phyloP scores from a whole-genome alignment of 2,329 filamentous ascomycete species.

The Fusarium sp. region DNA sequence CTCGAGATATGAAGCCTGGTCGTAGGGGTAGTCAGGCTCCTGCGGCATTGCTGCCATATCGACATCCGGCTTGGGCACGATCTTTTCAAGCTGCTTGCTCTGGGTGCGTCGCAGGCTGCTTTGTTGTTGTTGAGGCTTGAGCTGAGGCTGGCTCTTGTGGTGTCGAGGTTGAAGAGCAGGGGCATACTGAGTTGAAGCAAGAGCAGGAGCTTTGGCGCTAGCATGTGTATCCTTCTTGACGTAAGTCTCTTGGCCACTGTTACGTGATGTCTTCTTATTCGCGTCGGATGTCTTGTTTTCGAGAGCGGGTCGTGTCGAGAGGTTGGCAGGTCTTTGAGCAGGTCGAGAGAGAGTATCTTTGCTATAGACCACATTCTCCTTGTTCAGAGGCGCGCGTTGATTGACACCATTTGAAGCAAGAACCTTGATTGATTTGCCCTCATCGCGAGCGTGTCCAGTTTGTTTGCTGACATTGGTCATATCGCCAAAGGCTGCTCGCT shows the following conservation, averaged over 20 bases:
- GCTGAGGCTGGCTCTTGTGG: constrained; percentile 66
- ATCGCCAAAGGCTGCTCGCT: constrained; percentile 85
- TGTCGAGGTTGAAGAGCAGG: constrained; percentile 59
- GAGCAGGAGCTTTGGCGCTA: constrained; percentile 33
- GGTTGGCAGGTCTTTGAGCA: constrained; percentile 49
- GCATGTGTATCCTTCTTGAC: constrained; percentile 38
- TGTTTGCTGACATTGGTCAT: constrained; percentile 76
- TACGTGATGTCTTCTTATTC: constrained; percentile 42
- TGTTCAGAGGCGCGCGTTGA: constrained; percentile 52
- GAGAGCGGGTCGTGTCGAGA: constrained; percentile 39
- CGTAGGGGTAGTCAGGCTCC: constrained; percentile 41
- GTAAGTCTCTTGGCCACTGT: constrained; percentile 35
- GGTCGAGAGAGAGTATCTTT: constrained; percentile 57
- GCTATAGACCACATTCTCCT: constrained; percentile 58
- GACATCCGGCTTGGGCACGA: constrained; percentile 34
- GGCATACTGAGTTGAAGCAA: constrained; percentile 37
- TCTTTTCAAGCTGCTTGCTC: constrained; percentile 56
- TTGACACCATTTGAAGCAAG: constrained; percentile 44
- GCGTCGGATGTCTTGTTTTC: constrained; percentile 47
- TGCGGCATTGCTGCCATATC: constrained; percentile 31
- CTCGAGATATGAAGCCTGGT: constrained; percentile 48
- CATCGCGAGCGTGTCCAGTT: constrained; percentile 48
- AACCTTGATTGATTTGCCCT: constrained; percentile 55
- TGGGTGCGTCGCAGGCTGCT: constrained; percentile 58
- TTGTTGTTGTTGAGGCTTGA: constrained; percentile 60